These are phyloP conservation scores for Cyberlindnera amylophila DNA, from an alignment of 805 yeast species.

Conservation along the genomic window DNA sequence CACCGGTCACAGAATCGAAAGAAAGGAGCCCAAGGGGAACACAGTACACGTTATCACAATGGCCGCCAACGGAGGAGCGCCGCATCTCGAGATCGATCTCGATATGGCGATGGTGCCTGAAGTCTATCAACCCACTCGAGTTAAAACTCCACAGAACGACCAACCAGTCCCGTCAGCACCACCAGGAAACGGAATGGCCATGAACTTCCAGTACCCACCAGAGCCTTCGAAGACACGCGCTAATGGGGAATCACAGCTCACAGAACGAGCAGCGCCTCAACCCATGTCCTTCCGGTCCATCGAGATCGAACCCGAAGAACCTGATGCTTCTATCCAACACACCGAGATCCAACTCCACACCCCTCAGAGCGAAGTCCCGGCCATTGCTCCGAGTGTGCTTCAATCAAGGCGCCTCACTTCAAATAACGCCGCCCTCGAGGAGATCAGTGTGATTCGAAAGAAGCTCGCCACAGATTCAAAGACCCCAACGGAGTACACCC, in stretches of 20 bases:
- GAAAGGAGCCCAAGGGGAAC: not conserved
- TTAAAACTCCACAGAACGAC: not conserved
- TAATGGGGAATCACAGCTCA: no score
- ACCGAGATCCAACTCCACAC: not conserved
- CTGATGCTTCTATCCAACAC: not conserved
- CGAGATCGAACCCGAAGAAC: conserved; percentile 1
- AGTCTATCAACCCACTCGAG: conserved; percentile 3
- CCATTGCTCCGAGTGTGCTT: not conserved
- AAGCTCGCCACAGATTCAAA: conserved; percentile 52
- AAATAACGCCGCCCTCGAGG: conserved; percentile 20
- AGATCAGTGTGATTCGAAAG: conserved; percentile 30
- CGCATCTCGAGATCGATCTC: conserved; percentile 20
- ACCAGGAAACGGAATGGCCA: not conserved
- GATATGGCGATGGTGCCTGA: conserved; percentile 19
- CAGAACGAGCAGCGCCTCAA: not conserved
- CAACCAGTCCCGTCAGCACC: conserved; percentile 3
- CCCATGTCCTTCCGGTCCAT: not conserved
- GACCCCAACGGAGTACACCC: conserved; percentile 83
- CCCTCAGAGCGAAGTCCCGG: not conserved
- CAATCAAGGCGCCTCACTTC: conserved; percentile 16
- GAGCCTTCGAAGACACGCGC: no score
- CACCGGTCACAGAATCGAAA: no score
- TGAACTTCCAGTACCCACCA: not conserved
- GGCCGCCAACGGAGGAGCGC: not conserved
- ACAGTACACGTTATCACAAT: not conserved